These are phyloP conservation scores for Echinosophora koreensis DNA, from an alignment of 306 rosid genomes.

Conservation along the genomic window DNA sequence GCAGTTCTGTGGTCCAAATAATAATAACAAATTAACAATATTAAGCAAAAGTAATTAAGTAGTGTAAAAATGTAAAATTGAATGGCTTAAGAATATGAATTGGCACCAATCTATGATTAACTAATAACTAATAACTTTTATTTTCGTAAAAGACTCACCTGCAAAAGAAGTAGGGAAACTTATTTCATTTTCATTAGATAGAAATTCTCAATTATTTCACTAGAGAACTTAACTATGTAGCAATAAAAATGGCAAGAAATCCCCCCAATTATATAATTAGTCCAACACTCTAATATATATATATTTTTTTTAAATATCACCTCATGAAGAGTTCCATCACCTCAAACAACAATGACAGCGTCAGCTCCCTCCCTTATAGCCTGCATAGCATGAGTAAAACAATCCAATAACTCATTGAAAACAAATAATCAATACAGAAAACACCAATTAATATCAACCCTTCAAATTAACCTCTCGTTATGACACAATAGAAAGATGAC, in stretches of 20 bases:
- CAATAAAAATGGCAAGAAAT: constrained; percentile 1
- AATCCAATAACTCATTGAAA: constrained; percentile 12
- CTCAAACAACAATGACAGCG: constrained; percentile 94
- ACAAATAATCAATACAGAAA: constrained; percentile 1
- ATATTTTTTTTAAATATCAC: too few species aligned
- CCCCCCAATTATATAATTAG: constrained; percentile 12
- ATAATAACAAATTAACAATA: too few species aligned
- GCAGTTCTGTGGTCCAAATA: too few species aligned
- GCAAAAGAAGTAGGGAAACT: too few species aligned
- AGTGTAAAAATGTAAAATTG: too few species aligned
- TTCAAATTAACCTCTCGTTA: constrained; percentile 79
- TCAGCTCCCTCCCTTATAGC: constrained; percentile 92
- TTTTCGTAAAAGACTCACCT: too few species aligned
- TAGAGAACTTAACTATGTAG: background rate
- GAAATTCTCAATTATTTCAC: constrained; percentile 27
- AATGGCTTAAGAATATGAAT: too few species aligned
- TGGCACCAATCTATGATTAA: too few species aligned
- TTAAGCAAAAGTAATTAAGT: too few species aligned
- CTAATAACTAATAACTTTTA: too few species aligned
- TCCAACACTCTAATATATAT: too few species aligned
- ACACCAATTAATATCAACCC: constrained; percentile 35
- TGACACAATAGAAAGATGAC: too few species aligned
- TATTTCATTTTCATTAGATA: constrained; percentile 14
- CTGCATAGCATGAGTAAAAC: constrained; percentile 57
- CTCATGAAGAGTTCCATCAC: constrained; percentile 99